Evolutionary conservation across 805 yeast genomes (phyloP), one percentile per base, ranked within the genome.

Genomic region (Priceomyces haplophilus): DNA sequence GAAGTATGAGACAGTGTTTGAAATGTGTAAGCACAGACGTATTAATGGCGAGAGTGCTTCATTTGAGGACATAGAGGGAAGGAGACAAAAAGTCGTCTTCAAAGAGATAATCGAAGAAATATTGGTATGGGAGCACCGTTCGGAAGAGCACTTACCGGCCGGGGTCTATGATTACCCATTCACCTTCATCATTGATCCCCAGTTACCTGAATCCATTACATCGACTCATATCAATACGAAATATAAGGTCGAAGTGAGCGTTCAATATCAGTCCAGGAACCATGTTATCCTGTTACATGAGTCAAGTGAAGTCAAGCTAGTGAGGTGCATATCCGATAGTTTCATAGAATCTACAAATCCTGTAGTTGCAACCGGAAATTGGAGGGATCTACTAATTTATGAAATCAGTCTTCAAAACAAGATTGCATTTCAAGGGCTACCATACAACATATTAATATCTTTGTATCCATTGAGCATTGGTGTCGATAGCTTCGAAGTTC

Each of bases 371-470:
- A 40, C 50, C 1, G 58, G 58, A 2, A 51, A 49, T 35, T 54
- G 58, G 58, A 34, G 55, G 31, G 41, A 48, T 24, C 19, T 51
- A 12, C 38, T 54, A 3, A 40, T 50, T 10, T 53, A 53, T 33
- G 55, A 53, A 31, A 49, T 48, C 27, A 34, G 39, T 15, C 42
- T 46, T 27, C 55, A 44, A 30, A 44, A 43, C 40, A 49, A 51
- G 27, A 33, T 52, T 11, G 53, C 52, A 7, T 49, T 47, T 20
- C 55, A 49, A 17, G 43, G 44, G 13, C 13, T 24, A 6, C 45
- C 46, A 1, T 52, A 40, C 25, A 16, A 12, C 7, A 30, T 40
- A 10, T 27, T 36, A 12, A 19, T 53, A 4, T 32, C 37, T 13
- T 33, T 53, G 7, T 46, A 40, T 21, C 50, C 54, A 5, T 31